Percentiles rank a stretch among this genome's conserved stretches.
Conservation (phyloP, 257 asterid genomes). For the Solanum sitiens region DNA sequence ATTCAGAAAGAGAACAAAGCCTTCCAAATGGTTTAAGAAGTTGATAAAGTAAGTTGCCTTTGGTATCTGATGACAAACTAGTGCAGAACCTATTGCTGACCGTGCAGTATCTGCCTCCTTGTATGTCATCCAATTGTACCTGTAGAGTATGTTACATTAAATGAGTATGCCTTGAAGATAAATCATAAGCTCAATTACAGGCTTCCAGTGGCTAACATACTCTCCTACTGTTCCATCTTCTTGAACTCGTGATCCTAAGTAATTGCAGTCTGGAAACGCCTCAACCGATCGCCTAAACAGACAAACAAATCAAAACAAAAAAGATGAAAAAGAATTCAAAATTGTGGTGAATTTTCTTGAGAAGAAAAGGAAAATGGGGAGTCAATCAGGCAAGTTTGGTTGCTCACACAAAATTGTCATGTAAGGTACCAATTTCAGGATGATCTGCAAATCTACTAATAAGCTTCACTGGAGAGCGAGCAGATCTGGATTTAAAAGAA, state of each 20-base stretch:
- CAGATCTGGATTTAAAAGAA: constrained; percentile 26
- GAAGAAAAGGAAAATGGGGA: not conserved
- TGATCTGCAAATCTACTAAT: constrained; percentile 36
- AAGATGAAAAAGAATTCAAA: not conserved
- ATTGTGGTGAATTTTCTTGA: not conserved
- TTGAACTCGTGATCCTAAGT: constrained; percentile 49
- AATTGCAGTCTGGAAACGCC: constrained; percentile 25
- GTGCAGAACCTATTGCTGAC: constrained; percentile 63
- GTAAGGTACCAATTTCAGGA: constrained; percentile 59
- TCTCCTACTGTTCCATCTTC: constrained; percentile 61
- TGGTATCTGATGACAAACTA: constrained; percentile 17
- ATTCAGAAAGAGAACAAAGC: not conserved
- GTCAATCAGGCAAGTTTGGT: not conserved
- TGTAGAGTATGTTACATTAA: not conserved
- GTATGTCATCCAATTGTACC: constrained; percentile 64
- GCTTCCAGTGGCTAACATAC: constrained; percentile 20
- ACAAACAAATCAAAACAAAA: not conserved
- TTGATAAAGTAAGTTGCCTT: constrained; percentile 10
- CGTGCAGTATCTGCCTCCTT: constrained; percentile 54
- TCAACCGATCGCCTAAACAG: not conserved
- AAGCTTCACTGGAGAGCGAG: constrained; percentile 42
- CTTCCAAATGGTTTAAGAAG: not conserved
- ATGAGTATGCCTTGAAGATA: not conserved
- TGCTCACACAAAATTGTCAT: constrained; percentile 60
- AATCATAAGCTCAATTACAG: not conserved